phyloP scores from a whole-genome alignment of 768 basidiomycete genomes.

The Xanthoconium purpureum region DNA sequence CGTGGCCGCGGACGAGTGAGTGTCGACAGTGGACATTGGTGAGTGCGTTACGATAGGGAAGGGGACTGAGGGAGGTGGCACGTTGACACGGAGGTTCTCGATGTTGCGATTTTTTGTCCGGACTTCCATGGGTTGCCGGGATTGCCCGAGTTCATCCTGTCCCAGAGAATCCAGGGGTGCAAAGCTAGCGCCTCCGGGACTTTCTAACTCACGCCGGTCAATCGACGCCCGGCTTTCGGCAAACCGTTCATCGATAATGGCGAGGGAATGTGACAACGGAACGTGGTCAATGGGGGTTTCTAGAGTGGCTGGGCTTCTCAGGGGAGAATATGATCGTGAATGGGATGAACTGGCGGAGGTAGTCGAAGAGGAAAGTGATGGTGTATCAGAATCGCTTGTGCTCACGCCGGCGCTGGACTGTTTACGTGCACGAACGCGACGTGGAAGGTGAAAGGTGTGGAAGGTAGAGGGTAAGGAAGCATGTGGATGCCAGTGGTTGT shows the following conservation, averaged over 20 bases:
- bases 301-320: slow-evolving; percentile 32
- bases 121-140: neutral
- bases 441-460: slow-evolving; percentile 34
- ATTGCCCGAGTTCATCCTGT: slow-evolving; percentile 20
- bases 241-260: slow-evolving; percentile 39
- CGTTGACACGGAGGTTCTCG: slow-evolving; percentile 31
- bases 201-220: slow-evolving; percentile 12
- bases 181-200: slow-evolving; percentile 24
- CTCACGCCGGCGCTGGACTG: slow-evolving; percentile 30
- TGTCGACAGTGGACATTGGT: slow-evolving; percentile 12
- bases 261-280: slow-evolving; percentile 25
- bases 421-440: slow-evolving; percentile 28
- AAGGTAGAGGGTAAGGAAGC: slow-evolving; percentile 16
- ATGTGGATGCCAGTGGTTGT: slow-evolving; percentile 24
- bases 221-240: slow-evolving; percentile 17
- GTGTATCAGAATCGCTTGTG: slow-evolving; percentile 43
- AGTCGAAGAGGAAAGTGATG: slow-evolving; percentile 45
- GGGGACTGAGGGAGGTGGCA: slow-evolving; percentile 16
- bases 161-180: slow-evolving; percentile 15
- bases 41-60: slow-evolving; percentile 19
- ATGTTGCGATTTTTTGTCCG: slow-evolving; percentile 28
- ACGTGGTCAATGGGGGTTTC: slow-evolving; percentile 34
- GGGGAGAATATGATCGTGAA: slow-evolving; percentile 33
- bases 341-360: slow-evolving; percentile 38
- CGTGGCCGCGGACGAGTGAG: neutral